These are phyloP conservation scores for Candida incommunis DNA, from an alignment of 805 yeast species.

Conservation along the genomic window DNA sequence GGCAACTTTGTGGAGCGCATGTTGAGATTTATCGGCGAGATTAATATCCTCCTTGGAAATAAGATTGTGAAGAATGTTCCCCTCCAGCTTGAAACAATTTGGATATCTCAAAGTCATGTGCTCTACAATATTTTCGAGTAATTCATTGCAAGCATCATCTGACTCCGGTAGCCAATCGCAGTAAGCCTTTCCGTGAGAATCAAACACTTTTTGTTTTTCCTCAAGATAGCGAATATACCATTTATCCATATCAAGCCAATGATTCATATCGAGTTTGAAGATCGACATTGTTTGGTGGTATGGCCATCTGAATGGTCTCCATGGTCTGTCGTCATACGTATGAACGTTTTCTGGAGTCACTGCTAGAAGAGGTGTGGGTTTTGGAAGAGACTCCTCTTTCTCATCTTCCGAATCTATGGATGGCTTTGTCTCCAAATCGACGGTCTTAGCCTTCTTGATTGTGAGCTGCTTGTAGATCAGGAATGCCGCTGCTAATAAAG, in stretches of 20 bases:
- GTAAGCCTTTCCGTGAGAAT: conserved; percentile 44
- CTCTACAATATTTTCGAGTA: conserved; percentile 46
- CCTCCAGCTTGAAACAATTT: conserved; percentile 36
- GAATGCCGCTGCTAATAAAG: neutral
- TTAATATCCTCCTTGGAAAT: conserved; percentile 50
- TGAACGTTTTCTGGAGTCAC: conserved; percentile 55
- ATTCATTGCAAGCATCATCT: conserved; percentile 41
- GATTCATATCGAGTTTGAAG: conserved; percentile 54
- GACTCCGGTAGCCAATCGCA: conserved; percentile 55
- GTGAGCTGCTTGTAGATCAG: neutral
- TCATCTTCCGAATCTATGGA: conserved; percentile 23
- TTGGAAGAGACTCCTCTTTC: conserved; percentile 6
- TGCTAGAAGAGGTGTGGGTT: conserved; percentile 32
- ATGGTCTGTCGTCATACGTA: conserved; percentile 58
- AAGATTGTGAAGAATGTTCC: conserved; percentile 42
- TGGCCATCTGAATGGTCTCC: conserved; percentile 75
- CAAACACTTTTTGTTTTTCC: conserved; percentile 46
- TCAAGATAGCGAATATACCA: conserved; percentile 52
- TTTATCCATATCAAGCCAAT: conserved; percentile 72
- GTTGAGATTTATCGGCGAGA: conserved; percentile 32
- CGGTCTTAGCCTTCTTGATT: neutral
- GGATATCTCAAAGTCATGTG: conserved; percentile 56
- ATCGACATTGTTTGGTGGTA: conserved; percentile 71
- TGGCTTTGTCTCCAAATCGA: neutral
- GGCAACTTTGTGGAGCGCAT: conserved; percentile 47